A percentile compares a stretch with the other conserved stretches of the same genome.
Evolutionary conservation across 805 yeast species (phyloP).

Genomic region (Komagataella pastoris): DNA sequence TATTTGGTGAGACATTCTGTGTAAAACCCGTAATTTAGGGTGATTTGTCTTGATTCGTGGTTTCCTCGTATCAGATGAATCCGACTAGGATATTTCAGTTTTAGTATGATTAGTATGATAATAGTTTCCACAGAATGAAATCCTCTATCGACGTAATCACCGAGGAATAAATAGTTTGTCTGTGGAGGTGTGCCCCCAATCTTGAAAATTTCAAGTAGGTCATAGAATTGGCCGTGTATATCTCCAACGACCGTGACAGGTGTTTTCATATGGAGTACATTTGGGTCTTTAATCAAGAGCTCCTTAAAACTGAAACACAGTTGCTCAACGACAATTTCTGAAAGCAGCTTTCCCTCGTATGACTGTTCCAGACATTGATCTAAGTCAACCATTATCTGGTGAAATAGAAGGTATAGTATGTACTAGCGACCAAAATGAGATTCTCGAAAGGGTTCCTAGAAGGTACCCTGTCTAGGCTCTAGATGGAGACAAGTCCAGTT

Average conservation of each 20-base stretch:
- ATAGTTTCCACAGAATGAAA: conserved; percentile 91
- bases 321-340: conserved; percentile 58
- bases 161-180: conserved; percentile 85
- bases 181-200: conserved; percentile 92
- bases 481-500: not conserved
- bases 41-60: conserved; percentile 93
- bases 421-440: not conserved
- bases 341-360: conserved; percentile 50
- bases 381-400: conserved; percentile 27
- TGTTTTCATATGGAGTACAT: conserved; percentile 69
- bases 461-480: not conserved
- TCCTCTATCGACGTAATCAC: conserved; percentile 96
- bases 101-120: conserved; percentile 64
- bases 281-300: conserved; percentile 64
- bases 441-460: not conserved
- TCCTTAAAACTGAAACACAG: conserved; percentile 76
- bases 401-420: not conserved
- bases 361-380: conserved; percentile 62
- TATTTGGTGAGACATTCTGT: conserved; percentile 89
- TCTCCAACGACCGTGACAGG: conserved; percentile 97
- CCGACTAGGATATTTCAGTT: conserved; percentile 78
- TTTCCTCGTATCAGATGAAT: conserved; percentile 82
- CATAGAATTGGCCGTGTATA: conserved; percentile 95
- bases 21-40: conserved; percentile 94
- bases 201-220: conserved; percentile 78